These are phyloP conservation scores for Dacryopinax spathularia DNA, from an alignment of 768 basidiomycete species.

Conservation along the genomic window DNA sequence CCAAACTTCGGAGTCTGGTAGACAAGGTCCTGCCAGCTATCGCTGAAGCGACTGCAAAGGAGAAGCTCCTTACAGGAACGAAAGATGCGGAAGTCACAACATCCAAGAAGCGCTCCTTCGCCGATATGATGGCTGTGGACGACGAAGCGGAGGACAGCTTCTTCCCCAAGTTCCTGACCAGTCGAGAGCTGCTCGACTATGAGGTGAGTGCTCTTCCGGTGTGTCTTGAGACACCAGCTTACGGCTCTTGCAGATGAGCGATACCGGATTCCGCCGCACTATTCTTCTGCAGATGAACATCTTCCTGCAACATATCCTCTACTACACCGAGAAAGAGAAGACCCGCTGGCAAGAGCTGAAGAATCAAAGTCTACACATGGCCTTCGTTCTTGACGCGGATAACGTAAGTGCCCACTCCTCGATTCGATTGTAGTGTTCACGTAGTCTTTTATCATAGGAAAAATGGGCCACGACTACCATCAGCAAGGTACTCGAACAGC, in stretches of 20 bases:
- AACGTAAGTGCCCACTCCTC: not conserved
- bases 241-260: conserved; percentile 48
- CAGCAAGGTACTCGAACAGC: conserved; percentile 37
- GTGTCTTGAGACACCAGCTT: not conserved
- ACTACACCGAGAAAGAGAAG: conserved; percentile 9
- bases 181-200: conserved; percentile 69
- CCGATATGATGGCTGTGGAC: conserved; percentile 27
- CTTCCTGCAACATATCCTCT: conserved; percentile 17
- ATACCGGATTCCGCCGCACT: conserved; percentile 85
- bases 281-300: conserved; percentile 56
- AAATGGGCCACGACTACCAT: conserved; percentile 67
- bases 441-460: conserved; percentile 27
- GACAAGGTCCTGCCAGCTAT: conserved; percentile 63
- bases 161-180: conserved; percentile 87
- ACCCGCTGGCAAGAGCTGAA: conserved; percentile 31
- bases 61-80: conserved; percentile 76
- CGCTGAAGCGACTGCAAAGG: conserved; percentile 74
- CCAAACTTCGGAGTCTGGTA: conserved; percentile 54
- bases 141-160: conserved; percentile 61
- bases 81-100: conserved; percentile 28
- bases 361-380: conserved; percentile 71
- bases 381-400: conserved; percentile 54
- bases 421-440: not conserved
- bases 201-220: conserved; percentile 41
- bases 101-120: conserved; percentile 52